These are phyloP conservation scores for Cerrena zonata DNA, from an alignment of 1,284 basidiomycete genomes.

Conservation along the genomic window DNA sequence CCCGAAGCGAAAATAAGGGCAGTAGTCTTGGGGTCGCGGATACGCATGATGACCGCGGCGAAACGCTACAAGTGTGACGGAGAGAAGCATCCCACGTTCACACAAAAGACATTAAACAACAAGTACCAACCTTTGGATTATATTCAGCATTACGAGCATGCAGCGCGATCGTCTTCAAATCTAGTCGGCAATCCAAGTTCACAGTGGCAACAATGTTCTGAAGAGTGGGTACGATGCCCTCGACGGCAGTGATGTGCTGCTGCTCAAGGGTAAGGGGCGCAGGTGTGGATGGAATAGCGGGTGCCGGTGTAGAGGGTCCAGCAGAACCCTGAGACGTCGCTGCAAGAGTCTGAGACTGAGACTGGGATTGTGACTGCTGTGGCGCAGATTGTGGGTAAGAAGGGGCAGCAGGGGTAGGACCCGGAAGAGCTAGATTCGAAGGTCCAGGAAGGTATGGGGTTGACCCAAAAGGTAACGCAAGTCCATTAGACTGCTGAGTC, in stretches of 20 bases:
- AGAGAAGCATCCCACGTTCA: conserved; percentile 58
- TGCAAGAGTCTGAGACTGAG: conserved; percentile 22
- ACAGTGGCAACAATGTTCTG: conserved; percentile 99
- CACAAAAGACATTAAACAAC: conserved; percentile 31
- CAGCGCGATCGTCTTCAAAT: conserved; percentile 96
- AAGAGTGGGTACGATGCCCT: conserved; percentile 89
- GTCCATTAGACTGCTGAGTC: conserved; percentile 28
- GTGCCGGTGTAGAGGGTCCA: conserved; percentile 48
- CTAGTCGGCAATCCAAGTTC: conserved; percentile 93
- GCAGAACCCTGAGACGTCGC: conserved; percentile 30
- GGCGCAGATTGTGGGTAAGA: conserved; percentile 30
- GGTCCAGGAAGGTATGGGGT: conserved; percentile 36
- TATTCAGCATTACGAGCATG: conserved; percentile 99
- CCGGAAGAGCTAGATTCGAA: conserved; percentile 39
- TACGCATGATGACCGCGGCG: conserved; percentile 99
- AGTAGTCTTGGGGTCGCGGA: conserved; percentile 98
- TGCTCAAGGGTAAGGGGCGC: conserved; percentile 76
- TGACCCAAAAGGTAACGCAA: conserved; percentile 45
- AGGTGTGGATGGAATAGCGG: conserved; percentile 52
- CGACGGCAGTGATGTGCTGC: conserved; percentile 88
- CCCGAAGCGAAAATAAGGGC: conserved; percentile 99
- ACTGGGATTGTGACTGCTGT: conserved; percentile 27
- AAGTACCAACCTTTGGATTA: conserved; percentile 92
- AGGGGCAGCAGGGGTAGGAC: conserved; percentile 24
- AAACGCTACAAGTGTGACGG: conserved; percentile 75